phyloP scores from a whole-genome alignment of 2,329 filamentous ascomycete genomes.

The Cladosporium sp. region DNA sequence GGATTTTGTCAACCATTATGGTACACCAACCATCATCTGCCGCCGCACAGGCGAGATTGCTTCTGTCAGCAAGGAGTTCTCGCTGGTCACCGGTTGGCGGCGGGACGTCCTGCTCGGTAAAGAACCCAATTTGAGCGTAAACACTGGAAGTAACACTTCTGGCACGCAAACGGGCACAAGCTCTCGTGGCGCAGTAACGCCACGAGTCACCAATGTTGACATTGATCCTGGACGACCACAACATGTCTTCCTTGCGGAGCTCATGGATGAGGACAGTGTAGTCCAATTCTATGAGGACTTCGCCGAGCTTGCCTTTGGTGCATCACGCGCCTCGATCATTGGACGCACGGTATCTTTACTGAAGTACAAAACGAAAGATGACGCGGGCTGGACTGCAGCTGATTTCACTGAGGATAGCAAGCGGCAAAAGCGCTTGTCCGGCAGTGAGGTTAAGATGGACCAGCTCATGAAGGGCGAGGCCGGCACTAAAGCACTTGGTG shows the following conservation, averaged over 20 bases:
- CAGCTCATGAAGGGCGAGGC: slow-evolving; percentile 56
- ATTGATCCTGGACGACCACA: slow-evolving; percentile 50
- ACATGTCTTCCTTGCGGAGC: slow-evolving; percentile 84
- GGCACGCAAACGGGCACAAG: slow-evolving; percentile 40
- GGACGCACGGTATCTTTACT: slow-evolving; percentile 74
- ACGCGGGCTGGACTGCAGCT: slow-evolving; percentile 38
- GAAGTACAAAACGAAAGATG: slow-evolving; percentile 78
- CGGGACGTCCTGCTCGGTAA: slow-evolving; percentile 85
- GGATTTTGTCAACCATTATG: slow-evolving; percentile 82
- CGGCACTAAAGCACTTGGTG: slow-evolving; percentile 73
- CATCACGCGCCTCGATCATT: slow-evolving; percentile 79
- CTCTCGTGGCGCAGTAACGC: slow-evolving; percentile 46
- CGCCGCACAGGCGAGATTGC: slow-evolving; percentile 92
- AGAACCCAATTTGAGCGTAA: slow-evolving; percentile 81
- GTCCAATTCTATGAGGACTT: slow-evolving; percentile 97
- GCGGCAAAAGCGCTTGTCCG: slow-evolving; percentile 21
- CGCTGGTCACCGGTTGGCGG: slow-evolving; percentile 90
- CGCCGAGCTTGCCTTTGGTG: slow-evolving; percentile 84
- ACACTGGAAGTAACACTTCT: slow-evolving; percentile 55
- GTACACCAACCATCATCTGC: slow-evolving; percentile 87
- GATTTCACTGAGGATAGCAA: slow-evolving; percentile 43
- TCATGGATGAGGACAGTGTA: slow-evolving; percentile 89
- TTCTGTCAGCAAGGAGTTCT: slow-evolving; percentile 93
- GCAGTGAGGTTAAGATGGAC: slow-evolving; percentile 20
- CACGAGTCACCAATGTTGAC: slow-evolving; percentile 31